These are phyloP conservation scores for Triticum monococcum DNA, from an alignment of 176 grass and related monocot species.

Conservation along the genomic window DNA sequence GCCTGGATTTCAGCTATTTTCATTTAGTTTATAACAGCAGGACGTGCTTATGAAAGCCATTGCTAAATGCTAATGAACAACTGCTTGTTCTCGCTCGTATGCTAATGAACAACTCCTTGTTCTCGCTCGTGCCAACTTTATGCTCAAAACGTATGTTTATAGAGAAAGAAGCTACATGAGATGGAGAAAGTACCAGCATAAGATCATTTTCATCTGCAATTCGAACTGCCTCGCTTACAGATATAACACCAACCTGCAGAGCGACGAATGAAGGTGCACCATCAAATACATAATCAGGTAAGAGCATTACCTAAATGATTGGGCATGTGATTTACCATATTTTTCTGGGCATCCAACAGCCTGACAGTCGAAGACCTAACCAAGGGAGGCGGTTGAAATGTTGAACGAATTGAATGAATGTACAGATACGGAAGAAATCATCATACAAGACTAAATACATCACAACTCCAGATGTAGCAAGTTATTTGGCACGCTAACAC, in stretches of 20 bases:
- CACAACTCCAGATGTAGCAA: background rate
- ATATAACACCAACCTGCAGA: constrained; percentile 74
- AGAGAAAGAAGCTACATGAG: background rate
- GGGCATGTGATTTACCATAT: constrained; percentile 61
- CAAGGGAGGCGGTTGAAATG: constrained; percentile 11
- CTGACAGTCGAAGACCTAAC: constrained; percentile 79
- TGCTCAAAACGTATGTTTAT: background rate
- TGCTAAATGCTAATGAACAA: background rate
- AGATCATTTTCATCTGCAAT: constrained; percentile 67
- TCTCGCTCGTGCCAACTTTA: background rate
- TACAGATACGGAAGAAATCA: background rate
- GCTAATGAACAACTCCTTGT: background rate
- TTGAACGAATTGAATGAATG: background rate
- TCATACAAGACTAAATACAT: background rate
- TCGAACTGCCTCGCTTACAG: constrained; percentile 63
- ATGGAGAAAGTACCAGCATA: constrained; percentile 57
- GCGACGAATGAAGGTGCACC: background rate
- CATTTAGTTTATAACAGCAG: background rate
- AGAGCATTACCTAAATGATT: background rate
- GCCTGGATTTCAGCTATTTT: background rate
- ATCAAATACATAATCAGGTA: background rate
- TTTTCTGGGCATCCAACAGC: constrained; percentile 82
- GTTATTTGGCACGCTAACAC: background rate
- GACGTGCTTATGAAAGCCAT: background rate
- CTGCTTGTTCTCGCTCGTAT: background rate